Percentiles rank a stretch among this genome's conserved stretches.
These are phyloP conservation scores for Purpureocillium lavendulum DNA, from an alignment of 2,329 filamentous ascomycete genomes.

Conservation along the genomic window DNA sequence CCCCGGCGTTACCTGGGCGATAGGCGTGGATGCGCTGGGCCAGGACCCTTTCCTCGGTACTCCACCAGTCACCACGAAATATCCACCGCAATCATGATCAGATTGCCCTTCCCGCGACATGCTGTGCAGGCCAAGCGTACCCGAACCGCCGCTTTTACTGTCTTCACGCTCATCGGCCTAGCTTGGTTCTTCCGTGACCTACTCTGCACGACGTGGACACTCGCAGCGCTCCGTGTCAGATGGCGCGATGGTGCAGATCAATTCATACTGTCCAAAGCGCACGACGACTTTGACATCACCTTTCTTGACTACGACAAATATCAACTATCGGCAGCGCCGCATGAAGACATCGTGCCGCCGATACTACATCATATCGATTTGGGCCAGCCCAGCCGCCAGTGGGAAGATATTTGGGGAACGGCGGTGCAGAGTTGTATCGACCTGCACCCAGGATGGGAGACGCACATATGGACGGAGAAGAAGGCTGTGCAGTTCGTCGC, in stretches of 20 bases:
- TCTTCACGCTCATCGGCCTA: constrained; percentile 2
- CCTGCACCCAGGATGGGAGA: constrained; percentile 23
- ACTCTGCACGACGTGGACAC: constrained; percentile 17
- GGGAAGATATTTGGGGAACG: constrained; percentile 16
- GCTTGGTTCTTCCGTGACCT: constrained; percentile 10
- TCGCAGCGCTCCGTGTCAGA: constrained; percentile 16
- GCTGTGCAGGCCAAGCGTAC: too few species aligned
- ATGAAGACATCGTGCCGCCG: constrained; percentile 21
- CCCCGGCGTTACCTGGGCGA: too few species aligned
- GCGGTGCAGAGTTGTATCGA: constrained; percentile 23
- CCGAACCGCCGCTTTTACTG: too few species aligned
- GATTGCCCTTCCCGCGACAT: too few species aligned
- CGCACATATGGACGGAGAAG: constrained; percentile 13
- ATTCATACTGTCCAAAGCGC: constrained; percentile 18
- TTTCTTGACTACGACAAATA: constrained; percentile 20
- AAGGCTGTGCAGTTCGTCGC: constrained; percentile 9
- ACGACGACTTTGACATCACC: constrained; percentile 22
- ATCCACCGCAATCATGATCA: too few species aligned
- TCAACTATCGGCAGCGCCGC: constrained; percentile 18
- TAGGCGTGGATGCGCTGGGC: too few species aligned
- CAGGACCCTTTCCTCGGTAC: too few species aligned
- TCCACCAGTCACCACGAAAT: too few species aligned
- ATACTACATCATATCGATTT: constrained; percentile 25
- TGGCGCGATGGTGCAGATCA: constrained; percentile 14
- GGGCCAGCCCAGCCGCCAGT: constrained; percentile 12